These are phyloP conservation scores for Aspergillus uvarum DNA, from an alignment of 2,329 filamentous ascomycete species.

Conservation along the genomic window DNA sequence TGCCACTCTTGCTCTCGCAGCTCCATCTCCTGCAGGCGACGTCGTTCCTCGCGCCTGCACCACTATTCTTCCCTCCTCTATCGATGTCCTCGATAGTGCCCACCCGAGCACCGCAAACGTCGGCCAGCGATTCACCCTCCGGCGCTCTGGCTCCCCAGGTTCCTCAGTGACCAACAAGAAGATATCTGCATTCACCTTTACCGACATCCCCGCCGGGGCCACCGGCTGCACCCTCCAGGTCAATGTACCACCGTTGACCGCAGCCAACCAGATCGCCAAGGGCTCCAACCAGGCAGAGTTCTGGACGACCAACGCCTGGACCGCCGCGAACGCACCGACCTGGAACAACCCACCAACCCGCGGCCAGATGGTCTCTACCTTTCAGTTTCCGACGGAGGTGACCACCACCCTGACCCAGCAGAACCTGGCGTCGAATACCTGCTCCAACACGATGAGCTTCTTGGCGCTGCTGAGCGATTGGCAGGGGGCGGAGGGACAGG, in stretches of 20 bases:
- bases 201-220: conserved; percentile 14
- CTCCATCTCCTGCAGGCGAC: conserved; percentile 10
- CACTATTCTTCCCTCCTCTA: conserved; percentile 14
- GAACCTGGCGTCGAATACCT: conserved; percentile 12
- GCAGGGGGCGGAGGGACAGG: conserved; percentile 14
- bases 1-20: conserved; percentile 1
- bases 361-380: conserved; percentile 9
- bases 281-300: conserved; percentile 16
- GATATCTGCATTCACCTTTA: conserved; percentile 18
- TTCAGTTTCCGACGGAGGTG: conserved; percentile 12
- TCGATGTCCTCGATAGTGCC: conserved; percentile 13
- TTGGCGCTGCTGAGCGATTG: conserved; percentile 16
- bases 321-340: conserved; percentile 3
- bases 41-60: conserved; percentile 17
- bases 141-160: conserved; percentile 7
- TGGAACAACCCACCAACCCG: conserved; percentile 11
- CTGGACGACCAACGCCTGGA: conserved; percentile 17
- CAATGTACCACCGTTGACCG: conserved; percentile 12
- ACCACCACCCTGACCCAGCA: background rate
- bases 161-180: conserved; percentile 2
- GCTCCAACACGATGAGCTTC: conserved; percentile 19
- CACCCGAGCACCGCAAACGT: conserved; percentile 11
- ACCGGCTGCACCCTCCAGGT: conserved; percentile 21
- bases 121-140: conserved; percentile 14
- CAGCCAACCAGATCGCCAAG: conserved; percentile 14